These are phyloP conservation scores for Anisodus acutangulus DNA, from an alignment of 257 asterid genomes.

Conservation along the genomic window DNA sequence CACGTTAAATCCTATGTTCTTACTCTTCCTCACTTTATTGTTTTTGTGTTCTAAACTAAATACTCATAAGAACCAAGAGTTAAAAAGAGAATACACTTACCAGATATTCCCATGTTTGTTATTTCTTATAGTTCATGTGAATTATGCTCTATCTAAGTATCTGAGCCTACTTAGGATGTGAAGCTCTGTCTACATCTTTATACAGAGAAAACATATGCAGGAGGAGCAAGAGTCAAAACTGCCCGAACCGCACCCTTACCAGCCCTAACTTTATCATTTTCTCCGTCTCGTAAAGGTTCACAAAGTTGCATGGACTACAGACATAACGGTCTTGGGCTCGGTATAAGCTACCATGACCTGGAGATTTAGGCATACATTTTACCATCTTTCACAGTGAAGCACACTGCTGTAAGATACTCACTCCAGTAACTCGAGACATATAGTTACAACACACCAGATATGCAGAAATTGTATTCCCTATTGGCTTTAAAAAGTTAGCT, in stretches of 20 bases:
- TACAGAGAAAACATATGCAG: not conserved
- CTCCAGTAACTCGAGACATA: not conserved
- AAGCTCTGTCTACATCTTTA: not conserved
- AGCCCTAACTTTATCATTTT: not conserved
- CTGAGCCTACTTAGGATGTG: not conserved
- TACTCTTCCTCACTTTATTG: too few species aligned
- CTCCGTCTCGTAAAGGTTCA: not conserved
- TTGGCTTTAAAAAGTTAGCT: not conserved
- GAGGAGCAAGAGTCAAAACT: not conserved
- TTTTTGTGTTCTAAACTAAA: too few species aligned
- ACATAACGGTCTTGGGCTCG: not conserved
- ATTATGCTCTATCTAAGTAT: not conserved
- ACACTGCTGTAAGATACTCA: not conserved
- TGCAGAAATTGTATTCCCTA: not conserved
- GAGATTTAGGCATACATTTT: not conserved
- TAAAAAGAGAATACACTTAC: not conserved
- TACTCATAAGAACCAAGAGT: too few species aligned
- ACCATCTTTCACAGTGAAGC: conserved; percentile 8
- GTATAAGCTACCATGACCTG: not conserved
- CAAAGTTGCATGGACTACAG: not conserved
- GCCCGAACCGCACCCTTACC: not conserved
- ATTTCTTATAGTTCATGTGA: not conserved
- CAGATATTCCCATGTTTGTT: conserved; percentile 12
- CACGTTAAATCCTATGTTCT: too few species aligned
- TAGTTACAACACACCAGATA: not conserved